A percentile compares a stretch with the other conserved stretches of the same genome.
Conservation (phyloP, 2,329 filamentous ascomycete genomes). For the Decorospora gaudefroyi region DNA sequence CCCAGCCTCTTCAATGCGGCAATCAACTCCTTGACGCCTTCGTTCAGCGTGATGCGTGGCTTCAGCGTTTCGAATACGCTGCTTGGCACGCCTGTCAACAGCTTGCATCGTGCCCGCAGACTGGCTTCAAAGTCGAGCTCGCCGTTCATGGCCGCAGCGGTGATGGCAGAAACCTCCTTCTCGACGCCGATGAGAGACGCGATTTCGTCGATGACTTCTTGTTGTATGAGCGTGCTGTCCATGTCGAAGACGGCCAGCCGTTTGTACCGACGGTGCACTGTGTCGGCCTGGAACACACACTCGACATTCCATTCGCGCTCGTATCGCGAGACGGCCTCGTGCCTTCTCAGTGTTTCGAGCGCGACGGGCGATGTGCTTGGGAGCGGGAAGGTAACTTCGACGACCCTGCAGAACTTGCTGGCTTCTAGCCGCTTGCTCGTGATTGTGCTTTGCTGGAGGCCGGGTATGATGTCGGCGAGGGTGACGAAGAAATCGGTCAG, state of each 20-base stretch:
- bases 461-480: constrained; percentile 55
- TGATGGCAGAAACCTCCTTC: constrained; percentile 82
- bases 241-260: constrained; percentile 95
- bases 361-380: constrained; percentile 55
- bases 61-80: constrained; percentile 79
- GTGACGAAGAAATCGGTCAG: constrained; percentile 61
- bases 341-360: constrained; percentile 72
- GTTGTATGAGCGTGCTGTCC: constrained; percentile 95
- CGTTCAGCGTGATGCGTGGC: constrained; percentile 75
- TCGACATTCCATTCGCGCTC: constrained; percentile 90
- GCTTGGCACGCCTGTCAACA: constrained; percentile 79
- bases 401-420: constrained; percentile 63
- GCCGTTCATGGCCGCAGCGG: constrained; percentile 90
- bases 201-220: constrained; percentile 96
- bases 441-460: constrained; percentile 55
- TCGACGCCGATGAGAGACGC: constrained; percentile 83
- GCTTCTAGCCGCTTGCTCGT: constrained; percentile 61
- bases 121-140: constrained; percentile 90
- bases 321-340: constrained; percentile 78
- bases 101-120: constrained; percentile 75
- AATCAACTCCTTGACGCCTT: constrained; percentile 76
- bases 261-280: constrained; percentile 75
- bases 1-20: constrained; percentile 75
- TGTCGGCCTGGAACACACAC: constrained; percentile 75
- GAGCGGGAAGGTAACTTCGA: constrained; percentile 68